Base-by-base conservation (phyloP, 1,139 yeast species). In the Spathaspora jeffriesii region DNA sequence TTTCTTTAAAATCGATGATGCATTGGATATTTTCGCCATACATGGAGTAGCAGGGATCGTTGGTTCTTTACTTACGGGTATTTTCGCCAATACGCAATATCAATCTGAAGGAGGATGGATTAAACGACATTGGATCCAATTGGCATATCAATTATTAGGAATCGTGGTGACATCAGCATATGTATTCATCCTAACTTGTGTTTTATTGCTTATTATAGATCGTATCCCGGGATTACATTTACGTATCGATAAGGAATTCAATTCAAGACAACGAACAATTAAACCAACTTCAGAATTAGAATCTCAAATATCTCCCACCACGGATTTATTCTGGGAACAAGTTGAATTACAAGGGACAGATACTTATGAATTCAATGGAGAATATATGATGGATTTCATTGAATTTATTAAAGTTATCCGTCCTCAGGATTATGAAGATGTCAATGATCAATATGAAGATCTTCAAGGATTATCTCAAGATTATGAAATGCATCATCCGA, bases 291-390 rank as follows among this genome's bases (percentile, higher is more conserved):
- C 25, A 22, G 66, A 61, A 32, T 37, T 56, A 5, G 67, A 63
- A 41, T 53, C 62, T 9, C 61, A 64, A 23, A 41, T 53, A 17
- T 59, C 64, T 4, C 56, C 58, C 5, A 47, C 39, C 5, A 60
- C 56, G 22, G 44, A 51, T 2, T 48, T 51, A 23, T 56, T 53
- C 34, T 54, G 56, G 46, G 78, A 71, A 52, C 55, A 57, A 39
- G 64, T 62, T 3, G 85, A 81, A 56, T 48, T 75, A n/a, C 54
- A 66, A 27, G 85, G 85, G 1, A 60, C 79, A 2, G 85, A 81
- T 56, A 55, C 67, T 31, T 71, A 72, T 46, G 84, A 79, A 57
- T 78, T 79, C 48, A 68, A 70, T 53, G 81, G 82, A n/a, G 85
- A 81, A 57, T 69, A 66, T 50, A 70, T 74, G 48, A 67, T 65